Base-by-base conservation (phyloP, 768 basidiomycete species). In the Mrakia blollopis region DNA sequence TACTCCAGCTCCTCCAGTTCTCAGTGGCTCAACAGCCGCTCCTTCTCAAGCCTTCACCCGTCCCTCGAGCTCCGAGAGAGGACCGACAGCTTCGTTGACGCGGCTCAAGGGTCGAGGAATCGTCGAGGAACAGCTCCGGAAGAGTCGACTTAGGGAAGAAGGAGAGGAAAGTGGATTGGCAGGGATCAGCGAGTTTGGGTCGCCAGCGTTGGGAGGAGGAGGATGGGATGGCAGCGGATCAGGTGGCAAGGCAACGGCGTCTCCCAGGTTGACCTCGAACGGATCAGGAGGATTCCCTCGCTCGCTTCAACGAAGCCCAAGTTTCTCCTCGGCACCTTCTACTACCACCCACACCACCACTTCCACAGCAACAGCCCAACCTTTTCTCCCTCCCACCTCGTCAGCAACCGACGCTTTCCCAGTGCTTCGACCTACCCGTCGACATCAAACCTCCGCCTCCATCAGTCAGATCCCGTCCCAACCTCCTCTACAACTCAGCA, bases 91-190 rank as follows among this genome's bases (percentile, higher is more conserved):
- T 9, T 44, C 39, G 3, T 25, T 71, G 70, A 71, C 70, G n/a
- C 44, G 70, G 21, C 70, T 71, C 41, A 71, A 71, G 30, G 70
- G 70, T 6, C 39, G 70, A 71, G 70, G 70, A 2, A 71, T 71
- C 50, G 70, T 71, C 50, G 70, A 71, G 50, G 70, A 71, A 39
- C 70, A 71, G 70, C 50, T 71, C 30, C 3, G 70, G n/a, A 71
- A 52, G 50, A 52, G 47, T 9, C 41, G 44, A n/a, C 70, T 71
- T 7, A n/a, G n/a, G 28, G 50, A 52, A 6, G 47, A 71, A 54
- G 70, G 47, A n/a, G 44, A 50, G 28, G 50, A 71, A n/a, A 28
- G 50, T 8, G 70, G 70, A 54, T 13, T 57, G 9, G 25, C 57
- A 57, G 39, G 47, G 70, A 28, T 52, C 28, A 35, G 16, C 70